Evolutionary conservation across 306 rosid genomes (phyloP).

Genomic region (Macrotyloma uniflorum): DNA sequence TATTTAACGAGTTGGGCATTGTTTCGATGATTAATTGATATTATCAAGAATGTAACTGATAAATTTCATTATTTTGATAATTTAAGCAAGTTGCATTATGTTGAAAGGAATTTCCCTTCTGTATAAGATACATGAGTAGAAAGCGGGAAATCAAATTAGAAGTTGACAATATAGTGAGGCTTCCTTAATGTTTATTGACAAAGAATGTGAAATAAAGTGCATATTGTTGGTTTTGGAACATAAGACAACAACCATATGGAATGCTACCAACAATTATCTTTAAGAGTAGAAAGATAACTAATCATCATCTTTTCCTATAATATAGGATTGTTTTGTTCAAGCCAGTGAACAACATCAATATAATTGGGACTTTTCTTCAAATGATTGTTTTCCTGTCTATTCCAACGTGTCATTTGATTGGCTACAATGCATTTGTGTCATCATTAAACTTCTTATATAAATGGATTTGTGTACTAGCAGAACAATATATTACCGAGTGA

Average conservation of each 20-base stretch:
- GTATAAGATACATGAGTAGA: neutral
- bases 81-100: neutral
- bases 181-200: neutral
- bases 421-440: slow-evolving; percentile 17
- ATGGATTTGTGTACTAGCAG: neutral
- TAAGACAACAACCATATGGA: neutral
- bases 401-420: neutral
- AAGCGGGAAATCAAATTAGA: neutral
- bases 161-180: neutral
- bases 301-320: neutral
- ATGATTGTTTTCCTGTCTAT: neutral
- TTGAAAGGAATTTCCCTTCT: neutral
- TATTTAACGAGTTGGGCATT: too few relatives aligned
- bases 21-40: neutral
- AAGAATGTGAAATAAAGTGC: neutral
- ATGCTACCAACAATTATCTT: neutral
- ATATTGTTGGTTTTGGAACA: neutral
- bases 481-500: slow-evolving; percentile 19
- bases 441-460: slow-evolving; percentile 5
- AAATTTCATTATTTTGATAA: neutral
- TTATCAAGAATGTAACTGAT: too few relatives aligned
- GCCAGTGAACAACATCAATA: slow-evolving; percentile 18
- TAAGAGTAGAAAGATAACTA: neutral
- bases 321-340: slow-evolving; percentile 8
- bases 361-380: neutral